Base-by-base conservation (phyloP, 352 stramenopile species). In the Phytophthora sojae region DNA sequence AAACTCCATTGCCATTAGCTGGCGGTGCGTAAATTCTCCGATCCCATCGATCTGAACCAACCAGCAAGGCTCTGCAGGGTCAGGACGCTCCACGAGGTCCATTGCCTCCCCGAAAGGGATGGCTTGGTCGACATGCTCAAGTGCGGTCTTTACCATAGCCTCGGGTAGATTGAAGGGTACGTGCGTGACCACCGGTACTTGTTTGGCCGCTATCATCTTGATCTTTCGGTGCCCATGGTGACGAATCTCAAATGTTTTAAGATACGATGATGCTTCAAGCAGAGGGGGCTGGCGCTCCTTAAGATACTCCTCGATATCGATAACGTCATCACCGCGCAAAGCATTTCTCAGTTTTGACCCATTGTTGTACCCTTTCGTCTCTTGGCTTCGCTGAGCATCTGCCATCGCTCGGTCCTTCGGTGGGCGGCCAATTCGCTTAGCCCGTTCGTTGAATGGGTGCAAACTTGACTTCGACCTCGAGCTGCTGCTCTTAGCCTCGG, bases 291-390 rank as follows among this genome's bases (percentile, higher is more conserved):
- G 9, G 6, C 35, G 15, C n/a, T 15, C 14, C 21, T 44, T 66
- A 9, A 53, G 5, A 39, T 44, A 66, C 12, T 58, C 21, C 11
- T 53, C 59, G 2, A 66, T 14, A 11, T 66, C n/a, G 2, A 44
- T n/a, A 3, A 45, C 47, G 19, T 66, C 59, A 19, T 57, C 19
- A 11, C 58, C 47, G 2, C 47, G 45, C 11, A 58, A 19, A 8
- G 58, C 45, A 12, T 25, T 65, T 2, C 29, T 17, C 6, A 65
- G 3, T 51, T 65, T 57, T 26, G 30, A 4, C 4, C 58, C 58
- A 4, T 65, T 51, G 19, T 58, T 65, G 58, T 49, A 51, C 21
- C 52, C 45, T 19, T 57, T 52, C 42, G 47, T 8, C 4, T 17
- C 39, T n/a, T 47, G 11, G 39, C 39, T 9, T 57, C 19, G 15